Evolutionary conservation across 192 early-diverging fungal species (phyloP).

Genomic region (Jimgerdemannia flammicorona): DNA sequence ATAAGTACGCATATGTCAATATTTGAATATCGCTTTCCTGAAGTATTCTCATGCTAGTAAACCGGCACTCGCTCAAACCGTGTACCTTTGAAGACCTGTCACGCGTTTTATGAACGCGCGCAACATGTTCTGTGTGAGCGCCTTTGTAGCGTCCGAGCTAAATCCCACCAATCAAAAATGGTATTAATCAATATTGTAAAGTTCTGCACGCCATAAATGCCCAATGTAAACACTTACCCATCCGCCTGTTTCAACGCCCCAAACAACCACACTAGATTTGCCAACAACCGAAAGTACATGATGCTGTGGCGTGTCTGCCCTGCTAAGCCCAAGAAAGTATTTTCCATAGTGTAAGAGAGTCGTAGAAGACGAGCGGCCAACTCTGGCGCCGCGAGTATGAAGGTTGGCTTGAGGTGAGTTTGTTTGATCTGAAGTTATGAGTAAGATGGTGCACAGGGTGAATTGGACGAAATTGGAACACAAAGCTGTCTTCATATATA

Average conservation of each 20-base stretch:
- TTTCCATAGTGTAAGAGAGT: constrained; percentile 45
- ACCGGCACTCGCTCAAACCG: constrained; percentile 13
- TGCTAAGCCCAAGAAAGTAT: constrained; percentile 43
- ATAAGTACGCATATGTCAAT: not conserved
- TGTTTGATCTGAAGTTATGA: constrained; percentile 21
- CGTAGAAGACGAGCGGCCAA: constrained; percentile 36
- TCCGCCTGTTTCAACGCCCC: constrained; percentile 38
- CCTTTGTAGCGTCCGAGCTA: constrained; percentile 19
- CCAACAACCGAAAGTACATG: constrained; percentile 44
- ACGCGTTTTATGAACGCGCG: constrained; percentile 32
- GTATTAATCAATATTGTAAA: not conserved
- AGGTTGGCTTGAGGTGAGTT: constrained; percentile 26
- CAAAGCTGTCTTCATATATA: no score
- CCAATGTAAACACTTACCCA: constrained; percentile 12
- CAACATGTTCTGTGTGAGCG: constrained; percentile 38
- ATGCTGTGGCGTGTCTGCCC: constrained; percentile 32
- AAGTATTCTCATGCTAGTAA: not conserved
- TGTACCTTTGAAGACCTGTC: constrained; percentile 27
- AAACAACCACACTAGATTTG: constrained; percentile 49
- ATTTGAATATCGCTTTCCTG: not conserved
- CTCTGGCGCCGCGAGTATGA: constrained; percentile 30
- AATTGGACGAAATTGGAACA: not conserved
- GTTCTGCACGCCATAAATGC: no score
- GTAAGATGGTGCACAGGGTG: not conserved
- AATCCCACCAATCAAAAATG: not conserved